Evolutionary conservation across 495 filamentous ascomycete species (phyloP).

Genomic region (Choiromyces venosus): DNA sequence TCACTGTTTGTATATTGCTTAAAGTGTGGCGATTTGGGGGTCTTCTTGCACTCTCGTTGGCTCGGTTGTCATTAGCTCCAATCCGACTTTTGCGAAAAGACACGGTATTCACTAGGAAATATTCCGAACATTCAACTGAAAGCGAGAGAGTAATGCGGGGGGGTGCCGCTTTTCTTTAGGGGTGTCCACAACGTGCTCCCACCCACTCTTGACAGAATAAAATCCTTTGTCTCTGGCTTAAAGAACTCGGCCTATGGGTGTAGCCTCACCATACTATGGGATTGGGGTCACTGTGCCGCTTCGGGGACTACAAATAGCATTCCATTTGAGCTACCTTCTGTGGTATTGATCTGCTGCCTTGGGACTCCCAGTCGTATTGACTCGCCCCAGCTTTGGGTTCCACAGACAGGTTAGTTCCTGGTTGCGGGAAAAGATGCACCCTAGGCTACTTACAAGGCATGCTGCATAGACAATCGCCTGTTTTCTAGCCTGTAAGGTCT

Average conservation of each 20-base stretch:
- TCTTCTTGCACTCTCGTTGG: no score
- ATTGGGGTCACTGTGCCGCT: neutral
- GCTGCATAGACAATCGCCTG: neutral
- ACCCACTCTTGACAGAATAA: neutral
- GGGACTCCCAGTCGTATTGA: neutral
- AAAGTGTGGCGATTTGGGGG: no score
- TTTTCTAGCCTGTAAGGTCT: neutral
- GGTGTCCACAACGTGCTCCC: neutral
- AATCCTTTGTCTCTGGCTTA: neutral
- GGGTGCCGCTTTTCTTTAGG: neutral
- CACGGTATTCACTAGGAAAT: neutral
- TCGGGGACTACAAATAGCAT: neutral
- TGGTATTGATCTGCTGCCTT: neutral
- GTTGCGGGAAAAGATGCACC: neutral
- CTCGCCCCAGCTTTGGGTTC: neutral
- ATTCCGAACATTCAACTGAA: neutral
- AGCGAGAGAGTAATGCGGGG: neutral
- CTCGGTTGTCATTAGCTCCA: no score
- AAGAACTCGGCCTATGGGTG: neutral
- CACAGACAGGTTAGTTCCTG: neutral
- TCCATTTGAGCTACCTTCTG: neutral
- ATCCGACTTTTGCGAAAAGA: no score
- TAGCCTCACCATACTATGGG: neutral
- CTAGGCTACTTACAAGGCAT: neutral
- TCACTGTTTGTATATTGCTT: no score